These are phyloP conservation scores for Dillenia turbinata DNA, from an alignment of 164 flowering plant genomes.

Conservation along the genomic window DNA sequence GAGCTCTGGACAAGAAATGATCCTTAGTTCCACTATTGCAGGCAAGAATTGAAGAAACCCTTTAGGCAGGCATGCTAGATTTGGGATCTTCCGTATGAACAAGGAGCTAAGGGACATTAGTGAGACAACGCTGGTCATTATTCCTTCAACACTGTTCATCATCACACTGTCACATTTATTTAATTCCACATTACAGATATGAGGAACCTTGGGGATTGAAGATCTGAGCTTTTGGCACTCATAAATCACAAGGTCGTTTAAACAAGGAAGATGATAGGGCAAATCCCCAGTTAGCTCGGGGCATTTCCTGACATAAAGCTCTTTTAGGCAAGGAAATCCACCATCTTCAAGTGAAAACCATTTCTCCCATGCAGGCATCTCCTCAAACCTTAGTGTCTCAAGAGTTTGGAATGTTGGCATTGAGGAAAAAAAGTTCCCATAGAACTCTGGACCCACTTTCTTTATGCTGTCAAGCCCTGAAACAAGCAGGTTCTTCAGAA, in stretches of 20 bases:
- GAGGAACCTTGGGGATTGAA: background rate
- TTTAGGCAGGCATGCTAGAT: too few species aligned
- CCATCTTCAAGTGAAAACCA: slow-evolving; percentile 3
- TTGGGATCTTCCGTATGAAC: background rate
- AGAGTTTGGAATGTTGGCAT: background rate
- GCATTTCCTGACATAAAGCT: slow-evolving; percentile 4
- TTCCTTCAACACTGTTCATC: background rate
- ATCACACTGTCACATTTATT: background rate
- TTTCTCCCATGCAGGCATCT: background rate
- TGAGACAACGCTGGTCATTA: background rate
- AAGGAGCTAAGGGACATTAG: slow-evolving; percentile 2
- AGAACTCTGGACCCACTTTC: background rate
- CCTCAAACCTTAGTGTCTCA: background rate
- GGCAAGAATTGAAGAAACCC: too few species aligned
- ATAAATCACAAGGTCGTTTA: background rate
- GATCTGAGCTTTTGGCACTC: background rate
- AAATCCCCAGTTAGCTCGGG: background rate
- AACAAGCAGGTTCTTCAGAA: background rate
- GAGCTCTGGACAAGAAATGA: too few species aligned
- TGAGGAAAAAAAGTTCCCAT: slow-evolving; percentile 1
- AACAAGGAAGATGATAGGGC: background rate
- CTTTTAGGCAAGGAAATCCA: slow-evolving; percentile 3
- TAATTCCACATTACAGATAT: background rate
- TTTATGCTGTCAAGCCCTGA: background rate
- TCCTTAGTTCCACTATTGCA: too few species aligned